A percentile compares a stretch with the other conserved stretches of the same genome.
Conservation (phyloP, 78 protist genomes). For the Trichosphaerium sp. region DNA sequence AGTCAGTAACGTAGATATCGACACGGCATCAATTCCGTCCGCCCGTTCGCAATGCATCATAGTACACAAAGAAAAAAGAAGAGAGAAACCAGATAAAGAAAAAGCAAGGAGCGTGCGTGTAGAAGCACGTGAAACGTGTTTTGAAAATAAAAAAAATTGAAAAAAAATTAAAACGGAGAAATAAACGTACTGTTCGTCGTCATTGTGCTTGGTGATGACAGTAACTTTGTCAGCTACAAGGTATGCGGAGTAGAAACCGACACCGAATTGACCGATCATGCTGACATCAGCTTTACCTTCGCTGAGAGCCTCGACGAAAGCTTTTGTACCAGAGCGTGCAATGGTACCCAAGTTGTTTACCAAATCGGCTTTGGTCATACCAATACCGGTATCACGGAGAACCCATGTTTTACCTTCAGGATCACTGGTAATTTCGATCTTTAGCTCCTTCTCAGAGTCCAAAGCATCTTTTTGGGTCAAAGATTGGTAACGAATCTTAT, state of each 20-base stretch:
- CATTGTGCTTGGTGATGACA: constrained; percentile 96
- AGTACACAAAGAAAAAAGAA: too few relatives aligned
- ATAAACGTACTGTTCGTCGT: constrained; percentile 89
- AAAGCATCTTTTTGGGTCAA: constrained; percentile 85
- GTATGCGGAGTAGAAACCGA: constrained; percentile 99
- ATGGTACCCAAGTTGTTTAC: constrained; percentile 98
- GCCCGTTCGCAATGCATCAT: too few relatives aligned
- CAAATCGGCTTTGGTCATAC: constrained; percentile 99
- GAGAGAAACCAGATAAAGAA: too few relatives aligned
- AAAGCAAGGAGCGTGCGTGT: too few relatives aligned
- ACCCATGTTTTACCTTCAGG: constrained; percentile 79
- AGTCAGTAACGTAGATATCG: too few relatives aligned
- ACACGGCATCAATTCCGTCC: too few relatives aligned
- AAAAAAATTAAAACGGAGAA: too few relatives aligned
- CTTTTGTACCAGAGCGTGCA: constrained; percentile 97
- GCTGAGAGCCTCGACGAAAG: constrained; percentile 91
- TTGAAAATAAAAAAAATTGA: too few relatives aligned
- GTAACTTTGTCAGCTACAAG: constrained; percentile 95
- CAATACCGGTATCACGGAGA: constrained; percentile 97
- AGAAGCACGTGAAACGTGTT: too few relatives aligned
- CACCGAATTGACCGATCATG: constrained; percentile 99
- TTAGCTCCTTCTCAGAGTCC: constrained; percentile 76
- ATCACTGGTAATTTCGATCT: constrained; percentile 89
- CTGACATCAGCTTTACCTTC: constrained; percentile 93
- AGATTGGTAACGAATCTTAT: constrained; percentile 88